phyloP scores from a whole-genome alignment of 2,329 filamentous ascomycete genomes.

The Neonectria faginata region DNA sequence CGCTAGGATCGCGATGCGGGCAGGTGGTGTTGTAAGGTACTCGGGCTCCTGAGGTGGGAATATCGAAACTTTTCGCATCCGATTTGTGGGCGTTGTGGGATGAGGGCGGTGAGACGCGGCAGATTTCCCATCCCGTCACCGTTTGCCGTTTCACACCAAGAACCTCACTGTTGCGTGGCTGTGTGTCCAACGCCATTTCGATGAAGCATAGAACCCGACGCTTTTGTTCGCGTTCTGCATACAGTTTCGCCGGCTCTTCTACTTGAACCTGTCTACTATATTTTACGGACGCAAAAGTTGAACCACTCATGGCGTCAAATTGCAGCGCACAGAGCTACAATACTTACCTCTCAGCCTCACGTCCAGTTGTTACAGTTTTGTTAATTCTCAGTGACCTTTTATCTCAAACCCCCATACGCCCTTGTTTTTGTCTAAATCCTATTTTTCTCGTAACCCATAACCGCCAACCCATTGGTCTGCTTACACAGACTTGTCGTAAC shows the following conservation, averaged over 20 bases:
- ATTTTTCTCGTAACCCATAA: slow-evolving; percentile 11
- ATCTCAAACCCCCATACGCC: slow-evolving; percentile 16
- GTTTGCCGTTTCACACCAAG: slow-evolving; percentile 6
- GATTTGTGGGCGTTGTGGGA: slow-evolving; percentile 61
- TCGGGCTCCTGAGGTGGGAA: slow-evolving; percentile 51
- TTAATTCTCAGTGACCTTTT: neutral
- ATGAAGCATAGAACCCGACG: neutral
- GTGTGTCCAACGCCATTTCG: neutral
- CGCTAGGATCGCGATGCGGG: slow-evolving; percentile 43
- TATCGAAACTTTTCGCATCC: slow-evolving; percentile 58
- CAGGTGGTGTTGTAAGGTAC: slow-evolving; percentile 45
- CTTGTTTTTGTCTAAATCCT: slow-evolving; percentile 28
- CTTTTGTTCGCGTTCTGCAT: neutral
- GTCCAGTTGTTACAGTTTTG: neutral
- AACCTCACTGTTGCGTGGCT: slow-evolving; percentile 15
- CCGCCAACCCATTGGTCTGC: neutral
- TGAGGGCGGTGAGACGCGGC: slow-evolving; percentile 53
- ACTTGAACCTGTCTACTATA: neutral
- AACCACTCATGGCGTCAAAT: neutral
- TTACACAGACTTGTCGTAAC: slow-evolving; percentile 4
- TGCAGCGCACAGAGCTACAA: neutral
- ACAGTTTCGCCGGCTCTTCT: neutral
- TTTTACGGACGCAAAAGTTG: neutral
- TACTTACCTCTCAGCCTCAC: neutral
- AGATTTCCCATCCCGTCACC: slow-evolving; percentile 44